These are phyloP conservation scores for Kodamaea sagamina DNA, from an alignment of 805 yeast species.

Conservation along the genomic window DNA sequence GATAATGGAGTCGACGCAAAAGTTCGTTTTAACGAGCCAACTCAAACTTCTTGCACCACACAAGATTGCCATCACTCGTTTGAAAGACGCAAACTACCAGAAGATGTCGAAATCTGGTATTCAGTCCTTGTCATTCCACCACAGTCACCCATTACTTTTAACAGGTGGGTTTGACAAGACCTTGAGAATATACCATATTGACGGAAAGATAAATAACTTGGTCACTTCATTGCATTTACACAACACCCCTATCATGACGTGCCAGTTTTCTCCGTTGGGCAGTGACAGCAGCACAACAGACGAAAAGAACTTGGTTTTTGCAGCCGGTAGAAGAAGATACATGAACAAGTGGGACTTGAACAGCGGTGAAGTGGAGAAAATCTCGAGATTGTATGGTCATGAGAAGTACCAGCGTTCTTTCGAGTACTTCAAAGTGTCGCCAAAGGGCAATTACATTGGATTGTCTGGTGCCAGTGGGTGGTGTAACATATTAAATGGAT, in stretches of 20 bases:
- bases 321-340: constrained; percentile 89
- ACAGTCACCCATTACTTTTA: constrained; percentile 73
- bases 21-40: constrained; percentile 45
- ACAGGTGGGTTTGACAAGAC: constrained; percentile 95
- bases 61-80: constrained; percentile 71
- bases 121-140: constrained; percentile 86
- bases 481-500: constrained; percentile 76
- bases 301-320: constrained; percentile 56
- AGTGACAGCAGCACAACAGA: constrained; percentile 18
- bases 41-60: constrained; percentile 66
- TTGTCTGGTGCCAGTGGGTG: constrained; percentile 87
- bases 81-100: constrained; percentile 81
- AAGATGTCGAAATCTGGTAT: constrained; percentile 74
- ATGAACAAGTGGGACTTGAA: constrained; percentile 89
- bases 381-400: constrained; percentile 89
- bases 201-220: constrained; percentile 78
- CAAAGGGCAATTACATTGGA: constrained; percentile 71
- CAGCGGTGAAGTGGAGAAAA: constrained; percentile 74
- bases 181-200: constrained; percentile 82
- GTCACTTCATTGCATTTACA: constrained; percentile 81
- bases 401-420: constrained; percentile 81
- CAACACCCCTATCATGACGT: constrained; percentile 78
- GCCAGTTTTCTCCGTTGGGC: constrained; percentile 54
- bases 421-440: constrained; percentile 80
- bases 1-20: constrained; percentile 33